phyloP scores from a whole-genome alignment of 2,329 filamentous ascomycete species.

The Aspergillus fumigatiaffinis region DNA sequence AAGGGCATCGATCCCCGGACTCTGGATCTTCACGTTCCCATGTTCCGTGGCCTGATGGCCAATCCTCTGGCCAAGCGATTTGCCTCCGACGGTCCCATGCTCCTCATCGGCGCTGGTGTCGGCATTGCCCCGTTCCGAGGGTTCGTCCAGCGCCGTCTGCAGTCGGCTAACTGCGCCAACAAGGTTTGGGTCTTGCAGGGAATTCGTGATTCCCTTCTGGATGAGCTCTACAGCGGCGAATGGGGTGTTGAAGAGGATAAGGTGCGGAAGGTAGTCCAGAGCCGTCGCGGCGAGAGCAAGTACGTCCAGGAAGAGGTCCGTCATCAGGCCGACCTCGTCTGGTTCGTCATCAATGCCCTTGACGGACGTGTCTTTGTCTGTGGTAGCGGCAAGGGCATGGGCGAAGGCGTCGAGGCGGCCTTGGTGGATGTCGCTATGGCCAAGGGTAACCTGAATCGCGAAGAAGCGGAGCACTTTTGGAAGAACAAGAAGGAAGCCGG shows the following conservation, averaged over 20 bases:
- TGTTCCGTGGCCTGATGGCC: slow-evolving; percentile 98
- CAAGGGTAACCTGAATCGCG: slow-evolving; percentile 79
- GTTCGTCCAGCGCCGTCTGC: slow-evolving; percentile 89
- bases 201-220: slow-evolving; percentile 86
- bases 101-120: slow-evolving; percentile 92
- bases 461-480: slow-evolving; percentile 88
- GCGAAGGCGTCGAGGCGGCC: slow-evolving; percentile 86
- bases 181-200: slow-evolving; percentile 97
- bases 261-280: slow-evolving; percentile 77
- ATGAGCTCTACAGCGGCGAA: slow-evolving; percentile 95
- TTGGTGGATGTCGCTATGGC: slow-evolving; percentile 87
- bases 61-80: slow-evolving; percentile 93
- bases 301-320: slow-evolving; percentile 97
- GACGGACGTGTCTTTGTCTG: slow-evolving; percentile 96
- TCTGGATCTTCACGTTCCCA: slow-evolving; percentile 73
- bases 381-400: slow-evolving; percentile 93
- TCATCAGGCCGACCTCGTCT: slow-evolving; percentile 91
- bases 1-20: slow-evolving; percentile 50
- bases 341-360: slow-evolving; percentile 95
- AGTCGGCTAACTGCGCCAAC: slow-evolving; percentile 93
- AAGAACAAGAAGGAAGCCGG: slow-evolving; percentile 83
- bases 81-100: slow-evolving; percentile 90
- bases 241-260: slow-evolving; percentile 90
- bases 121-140: slow-evolving; percentile 96
- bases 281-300: slow-evolving; percentile 69